phyloP scores from a whole-genome alignment of 2,329 filamentous ascomycete genomes.

The Colletotrichum viniferum region DNA sequence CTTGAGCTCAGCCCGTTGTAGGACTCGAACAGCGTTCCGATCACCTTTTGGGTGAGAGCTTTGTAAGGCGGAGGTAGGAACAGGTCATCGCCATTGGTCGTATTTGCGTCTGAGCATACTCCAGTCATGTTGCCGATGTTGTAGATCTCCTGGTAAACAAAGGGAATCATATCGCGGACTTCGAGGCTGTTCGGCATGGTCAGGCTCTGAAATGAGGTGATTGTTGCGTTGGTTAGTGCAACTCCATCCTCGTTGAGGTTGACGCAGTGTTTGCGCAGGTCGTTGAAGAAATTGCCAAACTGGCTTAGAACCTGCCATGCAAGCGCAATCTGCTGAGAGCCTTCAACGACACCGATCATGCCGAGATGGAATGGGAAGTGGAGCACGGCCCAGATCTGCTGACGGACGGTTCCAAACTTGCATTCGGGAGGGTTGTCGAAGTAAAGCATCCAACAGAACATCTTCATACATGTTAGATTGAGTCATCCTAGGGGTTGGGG shows the following conservation, averaged over 20 bases:
- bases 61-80: not conserved
- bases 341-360: slow-evolving; percentile 61
- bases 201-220: not conserved
- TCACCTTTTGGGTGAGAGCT: not conserved
- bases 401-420: slow-evolving; percentile 54
- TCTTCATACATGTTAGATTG: not conserved
- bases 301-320: slow-evolving; percentile 14
- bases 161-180: not conserved
- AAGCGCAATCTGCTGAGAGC: slow-evolving; percentile 48
- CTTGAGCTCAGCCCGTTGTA: slow-evolving; percentile 1
- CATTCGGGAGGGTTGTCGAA: slow-evolving; percentile 59
- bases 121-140: slow-evolving; percentile 7
- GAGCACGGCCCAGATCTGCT: slow-evolving; percentile 54
- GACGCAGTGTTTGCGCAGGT: not conserved
- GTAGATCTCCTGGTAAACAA: slow-evolving; percentile 7
- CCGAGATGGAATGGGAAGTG: slow-evolving; percentile 63
- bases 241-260: slow-evolving; percentile 2
- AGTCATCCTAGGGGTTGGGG: rapidly evolving
- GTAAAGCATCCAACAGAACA: slow-evolving; percentile 58
- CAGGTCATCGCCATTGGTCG: not conserved
- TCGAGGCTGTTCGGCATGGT: slow-evolving; percentile 8
- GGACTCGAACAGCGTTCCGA: slow-evolving; percentile 5
- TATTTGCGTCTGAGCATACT: not conserved
- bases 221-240: not conserved
- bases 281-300: not conserved